Conservation (phyloP, 306 rosid species). For the Cajanus cajan region DNA sequence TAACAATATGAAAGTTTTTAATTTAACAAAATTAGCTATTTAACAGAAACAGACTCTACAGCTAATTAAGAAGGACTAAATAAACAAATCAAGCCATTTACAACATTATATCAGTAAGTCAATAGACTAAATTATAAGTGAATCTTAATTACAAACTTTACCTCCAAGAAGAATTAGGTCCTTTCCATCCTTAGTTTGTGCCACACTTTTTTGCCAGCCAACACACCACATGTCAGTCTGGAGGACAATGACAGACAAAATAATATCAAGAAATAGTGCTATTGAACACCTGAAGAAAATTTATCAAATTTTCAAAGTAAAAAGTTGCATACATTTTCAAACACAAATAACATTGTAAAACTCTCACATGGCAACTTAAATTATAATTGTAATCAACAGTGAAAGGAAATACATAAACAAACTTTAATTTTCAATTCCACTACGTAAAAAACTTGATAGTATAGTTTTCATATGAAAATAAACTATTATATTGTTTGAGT, state of each 20-base stretch:
- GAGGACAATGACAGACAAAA: slow-evolving; percentile 22
- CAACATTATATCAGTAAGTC: slow-evolving; percentile 16
- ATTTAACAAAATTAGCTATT: neutral
- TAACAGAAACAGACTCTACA: neutral
- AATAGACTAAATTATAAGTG: slow-evolving; percentile 5
- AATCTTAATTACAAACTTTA: slow-evolving; percentile 21
- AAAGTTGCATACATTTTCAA: neutral
- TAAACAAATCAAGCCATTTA: slow-evolving; percentile 1
- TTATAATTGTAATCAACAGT: neutral
- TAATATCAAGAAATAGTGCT: neutral
- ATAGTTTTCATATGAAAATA: slow-evolving; percentile 10
- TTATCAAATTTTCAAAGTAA: neutral
- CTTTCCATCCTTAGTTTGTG: slow-evolving; percentile 45
- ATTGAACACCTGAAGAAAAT: neutral
- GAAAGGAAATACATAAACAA: neutral
- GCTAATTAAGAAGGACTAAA: neutral
- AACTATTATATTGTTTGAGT: neutral
- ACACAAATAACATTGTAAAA: slow-evolving; percentile 2
- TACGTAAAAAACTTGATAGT: neutral
- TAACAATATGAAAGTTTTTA: neutral
- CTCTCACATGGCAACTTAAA: neutral
- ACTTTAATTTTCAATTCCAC: neutral
- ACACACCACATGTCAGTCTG: slow-evolving; percentile 52
- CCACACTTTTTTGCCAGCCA: slow-evolving; percentile 60
- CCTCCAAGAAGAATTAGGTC: slow-evolving; percentile 75